phyloP scores from a whole-genome alignment of 192 early-diverging fungal species.

The Backusella circina region DNA sequence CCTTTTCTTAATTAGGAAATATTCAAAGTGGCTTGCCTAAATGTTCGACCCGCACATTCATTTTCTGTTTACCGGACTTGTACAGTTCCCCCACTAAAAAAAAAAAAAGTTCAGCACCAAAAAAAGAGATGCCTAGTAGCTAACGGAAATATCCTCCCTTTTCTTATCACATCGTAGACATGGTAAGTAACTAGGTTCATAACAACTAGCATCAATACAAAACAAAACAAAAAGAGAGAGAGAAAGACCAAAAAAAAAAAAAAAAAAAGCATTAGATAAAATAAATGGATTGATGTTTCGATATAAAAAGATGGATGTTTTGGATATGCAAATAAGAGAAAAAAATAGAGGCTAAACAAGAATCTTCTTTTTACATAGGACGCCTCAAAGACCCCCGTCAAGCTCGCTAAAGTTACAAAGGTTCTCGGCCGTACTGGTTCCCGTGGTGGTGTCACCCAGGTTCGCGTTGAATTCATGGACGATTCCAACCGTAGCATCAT shows the following conservation, averaged over 20 bases:
- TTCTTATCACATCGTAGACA: slow-evolving; percentile 12
- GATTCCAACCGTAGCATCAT: slow-evolving; percentile 95
- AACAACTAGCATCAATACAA: neutral
- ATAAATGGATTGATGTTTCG: slow-evolving; percentile 20
- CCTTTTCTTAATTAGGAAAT: neutral
- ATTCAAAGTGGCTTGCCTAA: neutral
- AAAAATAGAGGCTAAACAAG: neutral
- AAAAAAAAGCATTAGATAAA: neutral
- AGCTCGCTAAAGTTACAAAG: slow-evolving; percentile 94
- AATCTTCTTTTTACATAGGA: slow-evolving; percentile 13
- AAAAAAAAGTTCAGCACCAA: neutral
- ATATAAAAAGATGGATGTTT: neutral
- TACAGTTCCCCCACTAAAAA: neutral
- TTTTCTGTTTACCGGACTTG: neutral
- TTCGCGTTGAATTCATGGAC: slow-evolving; percentile 99
- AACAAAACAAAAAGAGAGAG: neutral
- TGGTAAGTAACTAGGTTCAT: neutral
- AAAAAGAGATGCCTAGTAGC: neutral
- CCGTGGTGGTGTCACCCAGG: slow-evolving; percentile 99
- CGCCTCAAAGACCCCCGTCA: slow-evolving; percentile 58
- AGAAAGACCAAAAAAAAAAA: neutral
- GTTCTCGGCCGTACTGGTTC: slow-evolving; percentile 99
- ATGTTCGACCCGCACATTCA: neutral
- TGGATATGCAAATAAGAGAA: neutral
- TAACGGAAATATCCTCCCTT: neutral